Conservation (phyloP, 2,329 filamentous ascomycete species). For the Trichocomaceae sp. region DNA sequence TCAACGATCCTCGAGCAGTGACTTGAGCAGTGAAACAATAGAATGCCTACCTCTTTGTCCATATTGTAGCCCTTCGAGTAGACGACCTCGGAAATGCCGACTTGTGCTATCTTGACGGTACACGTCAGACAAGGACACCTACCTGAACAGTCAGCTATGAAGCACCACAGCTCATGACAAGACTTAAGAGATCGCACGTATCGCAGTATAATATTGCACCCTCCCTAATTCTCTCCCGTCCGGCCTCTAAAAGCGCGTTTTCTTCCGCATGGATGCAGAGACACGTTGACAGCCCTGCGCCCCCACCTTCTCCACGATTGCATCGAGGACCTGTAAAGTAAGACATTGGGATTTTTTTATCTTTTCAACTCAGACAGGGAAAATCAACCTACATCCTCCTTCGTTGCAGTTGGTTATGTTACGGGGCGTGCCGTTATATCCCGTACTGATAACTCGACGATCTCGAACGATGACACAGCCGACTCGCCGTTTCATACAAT, state of each 20-base stretch:
- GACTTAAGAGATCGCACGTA: conserved; percentile 46
- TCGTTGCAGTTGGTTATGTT: conserved; percentile 85
- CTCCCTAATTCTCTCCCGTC: conserved; percentile 78
- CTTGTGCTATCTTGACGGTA: conserved; percentile 96
- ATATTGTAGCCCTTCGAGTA: conserved; percentile 93
- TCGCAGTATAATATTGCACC: conserved; percentile 85
- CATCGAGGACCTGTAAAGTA: conserved; percentile 55
- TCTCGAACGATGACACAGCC: conserved; percentile 87
- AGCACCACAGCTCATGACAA: neutral
- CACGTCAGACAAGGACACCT: conserved; percentile 91
- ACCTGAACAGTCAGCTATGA: conserved; percentile 10
- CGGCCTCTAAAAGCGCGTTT: conserved; percentile 91
- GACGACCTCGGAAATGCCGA: conserved; percentile 91
- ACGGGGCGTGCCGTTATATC: conserved; percentile 95
- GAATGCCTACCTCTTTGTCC: conserved; percentile 58
- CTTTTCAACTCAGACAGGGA: neutral
- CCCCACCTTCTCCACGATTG: conserved; percentile 65
- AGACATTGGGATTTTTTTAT: conserved; percentile 11
- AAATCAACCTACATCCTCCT: conserved; percentile 61
- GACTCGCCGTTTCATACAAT: conserved; percentile 97
- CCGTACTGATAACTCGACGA: conserved; percentile 83
- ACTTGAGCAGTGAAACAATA: too few relatives aligned
- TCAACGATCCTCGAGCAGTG: neutral
- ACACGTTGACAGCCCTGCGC: conserved; percentile 74
- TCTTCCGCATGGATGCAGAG: conserved; percentile 98